Evolutionary conservation across 257 asterid genomes (phyloP).

Genomic region (Penstemon barbatus): DNA sequence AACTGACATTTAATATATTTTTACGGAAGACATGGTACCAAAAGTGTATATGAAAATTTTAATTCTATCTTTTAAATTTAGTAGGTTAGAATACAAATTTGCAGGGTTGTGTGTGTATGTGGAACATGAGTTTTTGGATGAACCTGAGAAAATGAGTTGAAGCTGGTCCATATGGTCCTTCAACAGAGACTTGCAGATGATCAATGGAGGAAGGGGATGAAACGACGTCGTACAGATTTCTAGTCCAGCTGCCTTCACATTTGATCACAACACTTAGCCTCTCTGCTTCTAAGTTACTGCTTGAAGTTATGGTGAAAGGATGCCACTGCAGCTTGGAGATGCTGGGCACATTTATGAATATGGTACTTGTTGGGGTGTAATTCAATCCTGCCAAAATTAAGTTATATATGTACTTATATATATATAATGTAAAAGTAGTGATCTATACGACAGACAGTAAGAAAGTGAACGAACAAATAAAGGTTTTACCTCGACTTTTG

Average conservation of each 20-base stretch:
- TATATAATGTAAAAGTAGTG: too few relatives aligned
- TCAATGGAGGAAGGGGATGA: slow-evolving; percentile 53
- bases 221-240: slow-evolving; percentile 61
- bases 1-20: too few relatives aligned
- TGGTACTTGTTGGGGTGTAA: slow-evolving; percentile 73
- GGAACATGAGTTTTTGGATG: not conserved
- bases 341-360: slow-evolving; percentile 72
- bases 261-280: slow-evolving; percentile 72
- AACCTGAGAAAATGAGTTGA: slow-evolving; percentile 74
- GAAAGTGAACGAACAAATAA: too few relatives aligned
- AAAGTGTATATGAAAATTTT: too few relatives aligned
- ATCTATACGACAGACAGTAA: too few relatives aligned
- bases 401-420: too few relatives aligned
- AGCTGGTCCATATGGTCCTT: slow-evolving; percentile 96
- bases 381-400: slow-evolving; percentile 47
- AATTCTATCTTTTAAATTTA: too few relatives aligned
- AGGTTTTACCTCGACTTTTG: slow-evolving; percentile 55
- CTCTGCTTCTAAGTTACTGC: slow-evolving; percentile 62
- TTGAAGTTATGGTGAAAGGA: slow-evolving; percentile 88
- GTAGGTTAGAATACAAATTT: too few relatives aligned
- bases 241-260: slow-evolving; percentile 88
- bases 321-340: slow-evolving; percentile 97
- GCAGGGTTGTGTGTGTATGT: not conserved
- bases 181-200: slow-evolving; percentile 68
- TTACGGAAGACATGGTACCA: too few relatives aligned